These are phyloP conservation scores for Brassica hybrid DNA, from an alignment of 441 rosid genomes.

Conservation along the genomic window DNA sequence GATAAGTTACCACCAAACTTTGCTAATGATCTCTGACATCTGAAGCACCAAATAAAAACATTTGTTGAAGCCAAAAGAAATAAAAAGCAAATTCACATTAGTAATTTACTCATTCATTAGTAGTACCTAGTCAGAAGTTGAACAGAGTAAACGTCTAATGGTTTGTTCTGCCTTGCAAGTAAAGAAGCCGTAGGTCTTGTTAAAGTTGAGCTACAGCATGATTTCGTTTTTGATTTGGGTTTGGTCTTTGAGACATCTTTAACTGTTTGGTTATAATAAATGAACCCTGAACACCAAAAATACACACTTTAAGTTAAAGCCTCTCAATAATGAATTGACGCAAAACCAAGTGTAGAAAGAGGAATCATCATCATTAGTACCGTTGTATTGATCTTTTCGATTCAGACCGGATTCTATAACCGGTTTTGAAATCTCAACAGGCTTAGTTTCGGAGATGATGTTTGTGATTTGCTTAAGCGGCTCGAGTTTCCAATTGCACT, in stretches of 20 bases:
- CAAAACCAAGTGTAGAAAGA: too few relatives aligned
- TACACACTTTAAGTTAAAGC: background rate
- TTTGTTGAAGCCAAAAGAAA: background rate
- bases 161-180: constrained; percentile 59
- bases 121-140: constrained; percentile 51
- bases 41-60: constrained; percentile 21
- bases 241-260: constrained; percentile 38
- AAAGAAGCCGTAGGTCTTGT: constrained; percentile 66
- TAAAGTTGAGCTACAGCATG: constrained; percentile 50
- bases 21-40: constrained; percentile 43
- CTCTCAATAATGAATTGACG: background rate
- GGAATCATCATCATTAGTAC: constrained; percentile 17
- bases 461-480: background rate
- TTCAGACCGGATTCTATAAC: constrained; percentile 19
- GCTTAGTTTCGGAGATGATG: constrained; percentile 23
- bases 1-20: constrained; percentile 42
- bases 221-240: constrained; percentile 38
- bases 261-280: constrained; percentile 30
- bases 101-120: background rate
- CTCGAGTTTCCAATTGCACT: constrained; percentile 48
- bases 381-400: constrained; percentile 35
- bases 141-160: constrained; percentile 38
- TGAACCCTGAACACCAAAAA: constrained; percentile 29
- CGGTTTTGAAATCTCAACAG: constrained; percentile 15
- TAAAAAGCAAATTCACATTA: background rate